These are phyloP conservation scores for Trichoderma pleuroti DNA, from an alignment of 2,329 filamentous ascomycete species.

Conservation along the genomic window DNA sequence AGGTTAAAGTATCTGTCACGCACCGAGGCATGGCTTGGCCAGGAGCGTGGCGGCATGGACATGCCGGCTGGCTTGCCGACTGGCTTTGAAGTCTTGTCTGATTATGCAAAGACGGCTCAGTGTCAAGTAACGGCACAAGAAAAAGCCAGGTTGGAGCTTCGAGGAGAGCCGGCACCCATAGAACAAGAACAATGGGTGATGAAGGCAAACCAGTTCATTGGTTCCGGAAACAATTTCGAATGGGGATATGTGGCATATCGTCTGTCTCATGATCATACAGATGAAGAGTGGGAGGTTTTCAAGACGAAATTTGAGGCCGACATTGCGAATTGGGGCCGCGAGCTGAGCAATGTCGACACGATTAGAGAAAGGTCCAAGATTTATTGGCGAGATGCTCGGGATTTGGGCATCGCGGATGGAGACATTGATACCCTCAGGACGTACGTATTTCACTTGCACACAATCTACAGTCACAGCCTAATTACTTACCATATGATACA, in stretches of 20 bases:
- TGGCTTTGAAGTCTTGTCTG: background rate
- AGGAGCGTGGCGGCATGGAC: background rate
- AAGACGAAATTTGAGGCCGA: constrained; percentile 27
- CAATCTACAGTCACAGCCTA: background rate
- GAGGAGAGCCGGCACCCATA: constrained; percentile 11
- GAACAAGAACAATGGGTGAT: constrained; percentile 3
- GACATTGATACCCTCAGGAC: constrained; percentile 25
- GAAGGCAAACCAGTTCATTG: background rate
- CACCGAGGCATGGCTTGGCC: background rate
- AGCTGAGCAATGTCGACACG: constrained; percentile 2
- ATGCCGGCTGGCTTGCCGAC: background rate
- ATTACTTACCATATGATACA: background rate
- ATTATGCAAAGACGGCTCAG: background rate
- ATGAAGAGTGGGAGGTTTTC: constrained; percentile 27
- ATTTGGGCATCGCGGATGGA: constrained; percentile 20
- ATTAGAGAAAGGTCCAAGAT: constrained; percentile 23
- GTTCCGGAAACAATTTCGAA: background rate
- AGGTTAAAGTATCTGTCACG: constrained; percentile 20
- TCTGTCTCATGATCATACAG: constrained; percentile 20
- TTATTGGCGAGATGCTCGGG: constrained; percentile 25
- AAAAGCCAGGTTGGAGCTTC: constrained; percentile 18
- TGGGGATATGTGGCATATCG: constrained; percentile 29
- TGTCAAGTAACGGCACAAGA: constrained; percentile 6
- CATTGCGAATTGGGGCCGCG: constrained; percentile 27
- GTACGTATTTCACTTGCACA: constrained; percentile 18